phyloP scores from a whole-genome alignment of 305 asterid species.

The Ilex paraguariensis region DNA sequence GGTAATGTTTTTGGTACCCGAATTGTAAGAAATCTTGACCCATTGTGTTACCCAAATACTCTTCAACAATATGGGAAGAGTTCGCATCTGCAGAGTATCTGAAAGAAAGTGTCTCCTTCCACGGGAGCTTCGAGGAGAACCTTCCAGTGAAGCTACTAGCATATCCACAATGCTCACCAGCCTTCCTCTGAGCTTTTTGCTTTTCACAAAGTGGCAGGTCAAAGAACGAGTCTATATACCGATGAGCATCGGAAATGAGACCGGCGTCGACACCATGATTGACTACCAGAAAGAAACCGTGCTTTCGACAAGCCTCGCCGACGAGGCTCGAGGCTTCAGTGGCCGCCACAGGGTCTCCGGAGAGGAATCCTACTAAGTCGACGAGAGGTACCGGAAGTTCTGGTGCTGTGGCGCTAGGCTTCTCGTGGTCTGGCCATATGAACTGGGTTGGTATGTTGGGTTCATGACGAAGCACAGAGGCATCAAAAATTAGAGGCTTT shows the following conservation, averaged over 20 bases:
- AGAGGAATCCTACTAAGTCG: conserved; percentile 43
- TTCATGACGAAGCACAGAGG: conserved; percentile 11
- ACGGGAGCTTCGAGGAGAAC: conserved; percentile 15
- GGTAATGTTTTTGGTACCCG: conserved; percentile 21
- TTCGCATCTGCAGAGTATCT: conserved; percentile 2
- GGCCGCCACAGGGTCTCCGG: conserved; percentile 24
- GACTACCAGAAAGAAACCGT: conserved; percentile 44
- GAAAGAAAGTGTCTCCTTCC: conserved; percentile 22
- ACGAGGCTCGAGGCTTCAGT: conserved; percentile 19
- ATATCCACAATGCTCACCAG: conserved; percentile 19
- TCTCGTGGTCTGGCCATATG: conserved; percentile 33
- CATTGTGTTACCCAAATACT: conserved; percentile 25
- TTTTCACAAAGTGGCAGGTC: conserved; percentile 35
- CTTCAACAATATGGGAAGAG: conserved; percentile 27
- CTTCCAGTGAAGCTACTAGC: conserved; percentile 19
- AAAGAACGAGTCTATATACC: conserved; percentile 36
- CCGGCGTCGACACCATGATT: conserved; percentile 42
- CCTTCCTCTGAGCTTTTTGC: conserved; percentile 28
- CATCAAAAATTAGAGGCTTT: conserved; percentile 9
- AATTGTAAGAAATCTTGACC: conserved; percentile 32
- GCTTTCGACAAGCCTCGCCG: conserved; percentile 23
- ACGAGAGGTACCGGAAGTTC: conserved; percentile 40
- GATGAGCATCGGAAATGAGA: conserved; percentile 33
- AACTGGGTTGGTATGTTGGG: conserved; percentile 15
- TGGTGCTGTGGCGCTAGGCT: conserved; percentile 18